phyloP scores from a whole-genome alignment of 2,329 filamentous ascomycete genomes.

The Coniochaeta ligniaria region DNA sequence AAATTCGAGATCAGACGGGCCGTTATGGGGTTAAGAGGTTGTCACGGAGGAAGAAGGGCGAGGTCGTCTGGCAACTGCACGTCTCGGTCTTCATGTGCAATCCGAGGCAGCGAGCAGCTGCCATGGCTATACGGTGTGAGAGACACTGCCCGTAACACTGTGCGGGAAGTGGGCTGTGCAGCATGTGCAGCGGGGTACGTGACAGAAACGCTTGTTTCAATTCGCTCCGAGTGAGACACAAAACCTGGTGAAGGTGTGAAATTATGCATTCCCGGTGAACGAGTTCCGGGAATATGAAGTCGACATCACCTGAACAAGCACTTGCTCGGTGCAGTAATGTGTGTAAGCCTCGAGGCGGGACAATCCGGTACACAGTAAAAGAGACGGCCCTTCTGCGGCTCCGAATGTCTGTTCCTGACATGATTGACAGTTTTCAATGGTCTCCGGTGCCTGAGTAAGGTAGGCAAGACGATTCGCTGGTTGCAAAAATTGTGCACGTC shows the following conservation, averaged over 20 bases:
- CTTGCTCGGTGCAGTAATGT: background rate
- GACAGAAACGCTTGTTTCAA: background rate
- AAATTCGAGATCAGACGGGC: background rate
- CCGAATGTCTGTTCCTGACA: background rate
- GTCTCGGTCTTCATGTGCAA: background rate
- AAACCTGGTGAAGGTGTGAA: background rate
- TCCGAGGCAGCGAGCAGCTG: background rate
- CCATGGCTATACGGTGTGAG: background rate
- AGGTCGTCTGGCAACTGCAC: background rate
- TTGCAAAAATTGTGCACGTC: background rate
- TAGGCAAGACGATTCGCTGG: background rate
- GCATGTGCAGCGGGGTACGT: background rate
- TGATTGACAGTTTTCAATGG: background rate
- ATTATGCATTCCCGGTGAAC: background rate
- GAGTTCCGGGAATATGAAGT: background rate
- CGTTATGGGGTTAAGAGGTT: background rate
- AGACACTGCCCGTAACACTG: background rate
- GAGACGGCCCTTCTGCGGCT: background rate
- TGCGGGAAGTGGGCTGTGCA: background rate
- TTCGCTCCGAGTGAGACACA: background rate
- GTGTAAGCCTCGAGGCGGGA: background rate
- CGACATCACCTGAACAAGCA: background rate
- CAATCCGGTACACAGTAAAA: background rate
- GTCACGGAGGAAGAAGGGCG: background rate
- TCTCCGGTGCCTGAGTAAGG: background rate